Conservation (phyloP, 352 stramenopile genomes). For the Phytophthora macrochlamydospora region DNA sequence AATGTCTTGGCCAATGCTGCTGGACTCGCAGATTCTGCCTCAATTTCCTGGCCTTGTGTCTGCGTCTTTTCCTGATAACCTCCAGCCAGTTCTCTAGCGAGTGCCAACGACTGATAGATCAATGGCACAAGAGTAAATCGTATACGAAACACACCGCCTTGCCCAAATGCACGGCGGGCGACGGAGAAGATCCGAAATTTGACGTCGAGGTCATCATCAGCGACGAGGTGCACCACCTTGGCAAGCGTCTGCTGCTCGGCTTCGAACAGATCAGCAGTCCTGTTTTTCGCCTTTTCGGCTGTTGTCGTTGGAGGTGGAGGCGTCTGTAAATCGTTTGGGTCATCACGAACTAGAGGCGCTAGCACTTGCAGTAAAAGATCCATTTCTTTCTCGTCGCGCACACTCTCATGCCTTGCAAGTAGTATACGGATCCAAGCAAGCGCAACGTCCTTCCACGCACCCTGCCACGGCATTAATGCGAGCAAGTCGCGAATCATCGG, state of each 20-base stretch:
- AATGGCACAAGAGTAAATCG: conserved; percentile 93
- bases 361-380: conserved; percentile 81
- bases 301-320: conserved; percentile 5
- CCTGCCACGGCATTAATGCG: conserved; percentile 55
- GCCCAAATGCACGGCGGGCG: conserved; percentile 74
- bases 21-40: conserved; percentile 5
- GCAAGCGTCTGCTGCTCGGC: conserved; percentile 92
- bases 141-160: conserved; percentile 90
- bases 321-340: conserved; percentile 46
- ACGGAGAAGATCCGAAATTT: conserved; percentile 65
- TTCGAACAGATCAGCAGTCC: conserved; percentile 60
- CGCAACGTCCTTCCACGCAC: conserved; percentile 56
- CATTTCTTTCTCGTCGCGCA: conserved; percentile 45
- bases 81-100: conserved; percentile 63
- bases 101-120: conserved; percentile 89
- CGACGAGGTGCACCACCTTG: conserved; percentile 94
- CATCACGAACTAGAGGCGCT: conserved; percentile 90
- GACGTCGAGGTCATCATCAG: conserved; percentile 71
- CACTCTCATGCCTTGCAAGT: conserved; percentile 40
- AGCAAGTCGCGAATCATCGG: conserved; percentile 44
- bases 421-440: conserved; percentile 57
- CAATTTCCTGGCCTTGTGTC: conserved; percentile 20
- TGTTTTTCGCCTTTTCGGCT: conserved; percentile 17
- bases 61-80: conserved; percentile 17
- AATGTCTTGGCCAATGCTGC: conserved; percentile 10